Base-by-base conservation (phyloP, 202 grass and related monocot genomes). In the Elaeis oleifera region DNA sequence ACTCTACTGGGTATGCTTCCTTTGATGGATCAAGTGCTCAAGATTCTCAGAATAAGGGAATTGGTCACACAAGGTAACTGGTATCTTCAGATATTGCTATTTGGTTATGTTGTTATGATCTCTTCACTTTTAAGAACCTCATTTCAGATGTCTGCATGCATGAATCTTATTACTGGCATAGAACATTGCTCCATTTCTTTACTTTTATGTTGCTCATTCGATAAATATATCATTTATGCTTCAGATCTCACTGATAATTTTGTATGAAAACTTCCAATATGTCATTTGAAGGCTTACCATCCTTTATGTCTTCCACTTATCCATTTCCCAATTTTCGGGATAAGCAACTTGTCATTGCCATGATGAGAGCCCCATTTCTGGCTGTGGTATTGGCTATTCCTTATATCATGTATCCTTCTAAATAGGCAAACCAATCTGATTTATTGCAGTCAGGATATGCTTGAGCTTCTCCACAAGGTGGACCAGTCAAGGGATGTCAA, bases 401-500 rank as follows among this genome's bases (percentile, higher is more conserved):
- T 44, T 44, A 14, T 44, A 44, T 44, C 2, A 3, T 1, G 11
- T 13, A 44, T 44, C 36, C 54, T 78, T 36, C 76, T 24, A 50
- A 70, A 50, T 66, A 50, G 3, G 28, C 76, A 73, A 68, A 85
- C 71, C 67, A 26, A 62, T 73, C 53, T 69, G 26, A 39, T 69
- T 72, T 65, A 58, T 64, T 92, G 85, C 78, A 99, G 95, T 80
- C 85, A 99, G 84, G 80, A 99, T 68, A 95, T 99, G 89, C 89
- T 94, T 55, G 85, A 99, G 69, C 95, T 99, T 80, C 86, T 99
- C 75, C 89, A 99, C 65, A 99, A 95, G 76, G 83, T 89, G 63
- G 95, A 94, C 60, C 89, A 87, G 66, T 77, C 94, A 71, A 82
- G 79, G 67, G 76, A 78, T 61, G 76, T 66, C 64, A 79, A 74